Evolutionary conservation across 352 stramenopile species (phyloP).

Genomic region (Pythium rhizo-oryzae): DNA sequence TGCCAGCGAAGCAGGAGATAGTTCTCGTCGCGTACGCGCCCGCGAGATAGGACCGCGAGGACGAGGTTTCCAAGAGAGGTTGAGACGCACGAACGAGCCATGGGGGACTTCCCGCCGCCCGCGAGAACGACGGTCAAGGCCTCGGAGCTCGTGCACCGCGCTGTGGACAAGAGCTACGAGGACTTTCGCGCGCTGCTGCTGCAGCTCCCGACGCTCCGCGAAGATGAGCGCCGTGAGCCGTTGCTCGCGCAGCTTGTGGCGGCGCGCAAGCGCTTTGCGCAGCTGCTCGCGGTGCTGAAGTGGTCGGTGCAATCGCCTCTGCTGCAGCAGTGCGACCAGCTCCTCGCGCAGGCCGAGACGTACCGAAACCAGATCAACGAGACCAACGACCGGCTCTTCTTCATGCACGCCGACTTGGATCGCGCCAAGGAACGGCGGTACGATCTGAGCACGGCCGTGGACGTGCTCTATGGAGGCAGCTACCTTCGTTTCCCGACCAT

Average conservation of each 20-base stretch:
- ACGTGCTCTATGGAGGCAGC: conserved; percentile 78
- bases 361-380: conserved; percentile 83
- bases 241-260: conserved; percentile 65
- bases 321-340: conserved; percentile 66
- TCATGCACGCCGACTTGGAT: conserved; percentile 83
- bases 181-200: conserved; percentile 75
- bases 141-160: conserved; percentile 76
- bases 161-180: conserved; percentile 85
- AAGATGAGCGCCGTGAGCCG: conserved; percentile 76
- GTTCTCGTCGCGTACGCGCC: not conserved
- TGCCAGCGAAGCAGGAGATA: too few relatives aligned
- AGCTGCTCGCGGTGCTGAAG: conserved; percentile 79
- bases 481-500: conserved; percentile 77
- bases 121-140: conserved; percentile 64
- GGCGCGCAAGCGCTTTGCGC: conserved; percentile 70
- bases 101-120: conserved; percentile 76
- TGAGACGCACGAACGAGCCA: conserved; percentile 18
- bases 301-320: conserved; percentile 87
- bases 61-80: conserved; percentile 7
- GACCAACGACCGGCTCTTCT: conserved; percentile 84
- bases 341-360: conserved; percentile 58
- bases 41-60: not conserved
- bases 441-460: conserved; percentile 78
- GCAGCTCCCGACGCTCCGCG: conserved; percentile 64
- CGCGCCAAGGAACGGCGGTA: conserved; percentile 82